These are phyloP conservation scores for Talaromyces sp. DNA, from an alignment of 2,329 filamentous ascomycete species.

Conservation along the genomic window DNA sequence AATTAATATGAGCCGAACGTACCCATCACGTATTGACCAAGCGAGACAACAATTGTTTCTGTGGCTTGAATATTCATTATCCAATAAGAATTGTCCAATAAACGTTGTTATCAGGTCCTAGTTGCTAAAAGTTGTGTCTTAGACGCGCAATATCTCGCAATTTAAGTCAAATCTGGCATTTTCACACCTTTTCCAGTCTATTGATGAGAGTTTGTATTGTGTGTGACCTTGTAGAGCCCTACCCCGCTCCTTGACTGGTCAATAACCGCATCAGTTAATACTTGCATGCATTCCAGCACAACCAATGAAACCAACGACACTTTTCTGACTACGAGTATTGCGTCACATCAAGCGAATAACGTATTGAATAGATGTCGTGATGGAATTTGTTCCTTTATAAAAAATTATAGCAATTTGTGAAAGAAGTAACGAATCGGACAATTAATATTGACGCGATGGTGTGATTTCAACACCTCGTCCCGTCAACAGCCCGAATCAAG, in stretches of 20 bases:
- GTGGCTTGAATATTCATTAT: neutral
- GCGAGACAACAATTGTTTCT: neutral
- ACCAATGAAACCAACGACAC: neutral
- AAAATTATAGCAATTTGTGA: neutral
- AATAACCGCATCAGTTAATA: neutral
- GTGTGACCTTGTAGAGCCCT: neutral
- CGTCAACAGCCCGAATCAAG: neutral
- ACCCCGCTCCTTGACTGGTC: neutral
- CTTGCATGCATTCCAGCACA: neutral
- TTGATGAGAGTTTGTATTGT: neutral
- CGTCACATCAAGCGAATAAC: neutral
- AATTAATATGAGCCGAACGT: neutral
- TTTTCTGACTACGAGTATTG: neutral
- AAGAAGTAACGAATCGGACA: neutral
- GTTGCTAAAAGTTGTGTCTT: neutral
- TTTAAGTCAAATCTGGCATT: neutral
- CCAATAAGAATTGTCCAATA: neutral
- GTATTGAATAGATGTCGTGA: neutral
- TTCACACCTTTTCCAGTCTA: neutral
- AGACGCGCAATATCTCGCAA: neutral
- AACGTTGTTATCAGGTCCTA: neutral
- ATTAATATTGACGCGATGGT: neutral
- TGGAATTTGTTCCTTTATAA: neutral
- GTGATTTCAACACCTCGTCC: neutral
- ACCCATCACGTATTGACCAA: neutral